Percentiles rank a stretch among this genome's conserved stretches.
Conservation (phyloP, 108 stramenopile species). For the Ochromonas danica region DNA sequence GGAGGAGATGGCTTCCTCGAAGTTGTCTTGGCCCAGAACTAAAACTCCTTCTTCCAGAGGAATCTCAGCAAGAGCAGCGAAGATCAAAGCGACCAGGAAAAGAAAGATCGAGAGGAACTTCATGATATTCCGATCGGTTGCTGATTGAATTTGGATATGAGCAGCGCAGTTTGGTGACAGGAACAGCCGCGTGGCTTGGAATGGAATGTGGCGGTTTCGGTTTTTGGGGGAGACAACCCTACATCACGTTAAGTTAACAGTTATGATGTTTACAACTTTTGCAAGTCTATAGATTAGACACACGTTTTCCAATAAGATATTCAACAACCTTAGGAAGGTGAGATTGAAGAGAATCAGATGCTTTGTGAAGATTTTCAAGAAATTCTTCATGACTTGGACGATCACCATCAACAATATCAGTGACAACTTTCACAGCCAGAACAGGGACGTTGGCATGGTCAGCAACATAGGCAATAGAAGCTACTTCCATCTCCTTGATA, state of each 20-base stretch:
- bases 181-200: too few species aligned
- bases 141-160: too few species aligned
- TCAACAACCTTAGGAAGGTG: slow-evolving; percentile 84
- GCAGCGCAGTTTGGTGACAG: too few species aligned
- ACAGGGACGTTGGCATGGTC: slow-evolving; percentile 70
- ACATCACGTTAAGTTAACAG: too few species aligned
- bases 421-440: slow-evolving; percentile 91
- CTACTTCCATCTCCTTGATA: slow-evolving; percentile 97
- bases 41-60: slow-evolving; percentile 62
- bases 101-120: not conserved
- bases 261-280: too few species aligned
- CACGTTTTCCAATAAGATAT: slow-evolving; percentile 35
- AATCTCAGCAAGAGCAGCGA: not conserved
- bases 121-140: too few species aligned
- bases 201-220: too few species aligned
- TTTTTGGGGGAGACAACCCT: too few species aligned
- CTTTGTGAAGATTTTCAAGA: slow-evolving; percentile 80
- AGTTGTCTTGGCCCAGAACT: slow-evolving; percentile 57
- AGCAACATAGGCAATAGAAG: slow-evolving; percentile 82
- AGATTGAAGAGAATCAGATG: slow-evolving; percentile 76
- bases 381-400: slow-evolving; percentile 86
- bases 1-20: slow-evolving; percentile 55
- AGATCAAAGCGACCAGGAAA: not conserved
- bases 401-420: slow-evolving; percentile 70
- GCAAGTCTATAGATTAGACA: slow-evolving; percentile 46